A percentile compares a stretch with the other conserved stretches of the same genome.
Evolutionary conservation across 768 basidiomycete species (phyloP).

Genomic region (Phylloporus sp.): DNA sequence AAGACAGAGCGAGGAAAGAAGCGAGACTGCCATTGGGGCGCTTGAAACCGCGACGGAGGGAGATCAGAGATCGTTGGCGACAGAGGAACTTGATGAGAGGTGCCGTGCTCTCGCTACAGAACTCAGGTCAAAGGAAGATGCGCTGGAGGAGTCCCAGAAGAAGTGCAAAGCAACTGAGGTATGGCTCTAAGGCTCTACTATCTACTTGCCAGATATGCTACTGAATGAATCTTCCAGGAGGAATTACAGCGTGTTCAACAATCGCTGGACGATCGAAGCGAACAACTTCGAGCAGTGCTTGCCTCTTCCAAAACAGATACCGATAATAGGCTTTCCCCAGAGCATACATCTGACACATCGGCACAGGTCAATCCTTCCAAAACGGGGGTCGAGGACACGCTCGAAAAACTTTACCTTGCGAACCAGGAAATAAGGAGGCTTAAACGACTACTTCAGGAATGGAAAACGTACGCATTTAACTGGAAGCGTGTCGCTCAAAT

Average conservation of each 20-base stretch:
- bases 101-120: conserved; percentile 16
- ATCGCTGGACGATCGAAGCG: conserved; percentile 15
- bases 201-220: conserved; percentile 3
- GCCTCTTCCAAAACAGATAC: conserved; percentile 7
- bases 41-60: conserved; percentile 5
- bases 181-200: conserved; percentile 2
- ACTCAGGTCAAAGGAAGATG: conserved; percentile 17
- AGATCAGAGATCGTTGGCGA: conserved; percentile 5
- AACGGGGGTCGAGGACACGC: conserved; percentile 1
- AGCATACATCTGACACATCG: conserved; percentile 3
- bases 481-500: conserved; percentile 23
- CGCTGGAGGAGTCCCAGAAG: conserved; percentile 14
- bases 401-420: conserved; percentile 12
- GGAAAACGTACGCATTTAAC: conserved; percentile 23
- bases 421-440: conserved; percentile 18
- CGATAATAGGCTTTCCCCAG: background rate
- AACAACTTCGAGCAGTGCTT: conserved; percentile 17
- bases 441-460: conserved; percentile 17
- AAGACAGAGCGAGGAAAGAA: conserved; percentile 13
- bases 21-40: conserved; percentile 7
- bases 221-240: conserved; percentile 13
- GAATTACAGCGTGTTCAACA: conserved; percentile 15
- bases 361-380: background rate
- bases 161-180: conserved; percentile 19
- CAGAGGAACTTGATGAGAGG: conserved; percentile 9